Base-by-base conservation (phyloP, 768 basidiomycete species). In the Brasilioporus rufonigricans region DNA sequence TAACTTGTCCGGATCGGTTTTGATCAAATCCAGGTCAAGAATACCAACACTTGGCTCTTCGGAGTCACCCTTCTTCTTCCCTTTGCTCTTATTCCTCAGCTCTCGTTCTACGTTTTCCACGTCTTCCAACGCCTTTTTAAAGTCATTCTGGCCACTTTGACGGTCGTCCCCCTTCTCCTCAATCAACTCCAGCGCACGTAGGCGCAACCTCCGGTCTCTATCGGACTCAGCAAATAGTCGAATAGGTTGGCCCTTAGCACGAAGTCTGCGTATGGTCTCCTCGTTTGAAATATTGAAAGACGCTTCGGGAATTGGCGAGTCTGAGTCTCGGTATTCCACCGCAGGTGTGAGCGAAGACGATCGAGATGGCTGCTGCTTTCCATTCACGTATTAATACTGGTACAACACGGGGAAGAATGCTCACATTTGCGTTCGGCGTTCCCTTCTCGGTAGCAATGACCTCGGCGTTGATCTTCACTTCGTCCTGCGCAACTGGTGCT, bases 221-320 rank as follows among this genome's bases (percentile, higher is more conserved):
- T 99, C 97, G 0, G 87, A 85, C 70, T 99, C 97, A 31, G 87
- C 97, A 65, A 99, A 99, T 10, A 99, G 76, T 27, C 93, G 84
- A 57, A 98, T 90, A 5, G 97, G 97, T 67, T 98, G 95, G 23
- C 91, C 93, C 67, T 97, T 96, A 24, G 82, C 77, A 44, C 97
- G 86, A 14, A 99, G 82, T 21, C 97, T 83, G 10, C 92, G 87
- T 52, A 94, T 78, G 13, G 90, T 91, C 65, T 99, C 97, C 57
- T 94, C 89, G 53, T 94, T 92, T 2, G 95, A 91, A 51, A 98
- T 88, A 66, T 94, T 94, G 76, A 95, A 98, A 5, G 71, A 63
- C 1, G 73, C 69, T 27, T 73, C 68, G 0, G 71, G 66, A 69
- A 31, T 71, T 47, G 73, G 82, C 55, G 75, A 73, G 46, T 73